Conservation (phyloP, 306 rosid species). For the Gillenia trifoliata region DNA sequence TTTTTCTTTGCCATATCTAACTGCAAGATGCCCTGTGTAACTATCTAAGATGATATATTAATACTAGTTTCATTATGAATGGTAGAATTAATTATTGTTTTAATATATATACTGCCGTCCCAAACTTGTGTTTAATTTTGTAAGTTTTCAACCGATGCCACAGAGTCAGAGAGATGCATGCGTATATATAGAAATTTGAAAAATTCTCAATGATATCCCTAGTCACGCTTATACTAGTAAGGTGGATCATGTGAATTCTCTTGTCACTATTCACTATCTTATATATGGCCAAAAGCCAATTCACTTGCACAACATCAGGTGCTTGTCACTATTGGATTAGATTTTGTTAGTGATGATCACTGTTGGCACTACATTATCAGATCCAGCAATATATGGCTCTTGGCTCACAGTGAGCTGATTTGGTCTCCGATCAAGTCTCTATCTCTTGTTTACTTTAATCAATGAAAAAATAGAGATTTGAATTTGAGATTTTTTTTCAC, state of each 20-base stretch:
- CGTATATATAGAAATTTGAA: neutral
- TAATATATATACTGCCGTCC: neutral
- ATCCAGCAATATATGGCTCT: neutral
- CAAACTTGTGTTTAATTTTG: neutral
- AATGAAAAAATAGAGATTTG: no score
- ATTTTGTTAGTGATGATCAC: neutral
- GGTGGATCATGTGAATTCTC: conserved; percentile 3
- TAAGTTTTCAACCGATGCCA: neutral
- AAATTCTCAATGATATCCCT: neutral
- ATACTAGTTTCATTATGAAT: neutral
- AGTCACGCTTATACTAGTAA: conserved; percentile 4
- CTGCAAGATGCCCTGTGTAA: no score
- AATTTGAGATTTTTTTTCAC: no score
- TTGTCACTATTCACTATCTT: neutral
- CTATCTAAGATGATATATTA: no score
- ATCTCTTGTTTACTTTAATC: no score
- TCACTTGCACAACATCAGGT: neutral
- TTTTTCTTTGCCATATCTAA: no score
- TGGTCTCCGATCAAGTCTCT: no score
- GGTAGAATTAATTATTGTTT: neutral
- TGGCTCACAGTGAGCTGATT: no score
- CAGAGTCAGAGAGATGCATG: neutral
- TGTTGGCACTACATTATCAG: neutral
- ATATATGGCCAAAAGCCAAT: neutral
- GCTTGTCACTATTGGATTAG: neutral